A percentile compares a stretch with the other conserved stretches of the same genome.
phyloP scores from a whole-genome alignment of 2,329 filamentous ascomycete species.

The Aureobasidium vineae region DNA sequence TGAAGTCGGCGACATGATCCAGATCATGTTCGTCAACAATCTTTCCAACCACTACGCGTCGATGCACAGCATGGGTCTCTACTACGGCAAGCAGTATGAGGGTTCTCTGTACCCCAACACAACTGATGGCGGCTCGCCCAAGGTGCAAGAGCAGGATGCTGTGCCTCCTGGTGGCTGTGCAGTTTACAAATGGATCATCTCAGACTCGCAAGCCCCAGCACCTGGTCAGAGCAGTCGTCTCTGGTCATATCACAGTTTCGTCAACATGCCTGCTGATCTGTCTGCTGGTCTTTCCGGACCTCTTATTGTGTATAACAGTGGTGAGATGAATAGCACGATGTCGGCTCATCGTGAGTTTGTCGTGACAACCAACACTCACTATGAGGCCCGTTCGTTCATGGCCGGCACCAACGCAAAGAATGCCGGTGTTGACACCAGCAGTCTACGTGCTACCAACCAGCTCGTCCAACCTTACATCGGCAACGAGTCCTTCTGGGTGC shows the following conservation, averaged over 20 bases:
- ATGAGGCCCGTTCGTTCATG: constrained; percentile 34
- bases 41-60: constrained; percentile 32
- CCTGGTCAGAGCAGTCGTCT: constrained; percentile 13
- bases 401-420: constrained; percentile 30
- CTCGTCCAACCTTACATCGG: constrained; percentile 27
- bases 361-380: constrained; percentile 33
- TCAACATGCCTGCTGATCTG: constrained; percentile 33
- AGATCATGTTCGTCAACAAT: constrained; percentile 36
- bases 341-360: constrained; percentile 34
- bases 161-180: constrained; percentile 34
- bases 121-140: constrained; percentile 27
- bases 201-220: constrained; percentile 24
- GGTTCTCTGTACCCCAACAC: constrained; percentile 33
- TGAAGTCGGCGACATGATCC: constrained; percentile 35
- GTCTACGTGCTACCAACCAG: neutral
- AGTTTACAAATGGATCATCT: constrained; percentile 36
- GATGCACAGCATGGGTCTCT: constrained; percentile 36
- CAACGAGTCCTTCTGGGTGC: constrained; percentile 32
- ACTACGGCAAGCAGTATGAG: constrained; percentile 32
- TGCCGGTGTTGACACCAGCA: constrained; percentile 5
- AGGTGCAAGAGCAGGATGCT: constrained; percentile 29
- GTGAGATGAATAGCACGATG: constrained; percentile 35
- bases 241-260: constrained; percentile 34
- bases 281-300: constrained; percentile 35
- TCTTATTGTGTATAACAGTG: constrained; percentile 33